Conservation (phyloP, 2,329 filamentous ascomycete genomes). For the Fusarium pininemorale region DNA sequence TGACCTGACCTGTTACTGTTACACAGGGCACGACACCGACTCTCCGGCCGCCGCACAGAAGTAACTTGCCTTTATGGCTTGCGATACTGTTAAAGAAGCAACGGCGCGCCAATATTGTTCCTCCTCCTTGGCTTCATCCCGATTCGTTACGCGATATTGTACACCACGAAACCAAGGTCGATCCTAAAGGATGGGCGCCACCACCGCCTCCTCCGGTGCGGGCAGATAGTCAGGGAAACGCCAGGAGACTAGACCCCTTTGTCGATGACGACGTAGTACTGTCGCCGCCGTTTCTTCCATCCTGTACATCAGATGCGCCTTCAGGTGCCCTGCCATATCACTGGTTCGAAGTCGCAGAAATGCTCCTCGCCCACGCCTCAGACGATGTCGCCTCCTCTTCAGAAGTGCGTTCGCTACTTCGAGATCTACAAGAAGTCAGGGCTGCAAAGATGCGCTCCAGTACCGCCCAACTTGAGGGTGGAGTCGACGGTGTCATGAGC, state of each 20-base stretch:
- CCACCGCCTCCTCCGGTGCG: constrained; percentile 73
- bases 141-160: constrained; percentile 81
- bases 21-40: constrained; percentile 77
- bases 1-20: constrained; percentile 22
- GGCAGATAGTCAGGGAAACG: constrained; percentile 57
- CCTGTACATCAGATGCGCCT: constrained; percentile 75
- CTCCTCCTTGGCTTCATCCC: constrained; percentile 87
- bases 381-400: constrained; percentile 83
- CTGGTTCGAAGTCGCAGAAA: constrained; percentile 91
- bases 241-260: constrained; percentile 45
- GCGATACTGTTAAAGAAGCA: constrained; percentile 95
- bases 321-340: constrained; percentile 85
- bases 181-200: constrained; percentile 78
- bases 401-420: constrained; percentile 76
- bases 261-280: constrained; percentile 49
- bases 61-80: constrained; percentile 88
- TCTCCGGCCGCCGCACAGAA: constrained; percentile 83
- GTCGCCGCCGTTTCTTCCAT: constrained; percentile 81
- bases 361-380: constrained; percentile 83
- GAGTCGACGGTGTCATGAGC: constrained; percentile 74
- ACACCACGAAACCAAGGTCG: constrained; percentile 78
- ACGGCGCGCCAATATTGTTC: constrained; percentile 88
- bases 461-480: constrained; percentile 75
- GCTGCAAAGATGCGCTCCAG: constrained; percentile 88
- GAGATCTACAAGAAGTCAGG: constrained; percentile 86